Evolutionary conservation across 2,329 filamentous ascomycete species (phyloP), one percentile per base, ranked within the genome.

Genomic region (Colletotrichum cordylinicola): DNA sequence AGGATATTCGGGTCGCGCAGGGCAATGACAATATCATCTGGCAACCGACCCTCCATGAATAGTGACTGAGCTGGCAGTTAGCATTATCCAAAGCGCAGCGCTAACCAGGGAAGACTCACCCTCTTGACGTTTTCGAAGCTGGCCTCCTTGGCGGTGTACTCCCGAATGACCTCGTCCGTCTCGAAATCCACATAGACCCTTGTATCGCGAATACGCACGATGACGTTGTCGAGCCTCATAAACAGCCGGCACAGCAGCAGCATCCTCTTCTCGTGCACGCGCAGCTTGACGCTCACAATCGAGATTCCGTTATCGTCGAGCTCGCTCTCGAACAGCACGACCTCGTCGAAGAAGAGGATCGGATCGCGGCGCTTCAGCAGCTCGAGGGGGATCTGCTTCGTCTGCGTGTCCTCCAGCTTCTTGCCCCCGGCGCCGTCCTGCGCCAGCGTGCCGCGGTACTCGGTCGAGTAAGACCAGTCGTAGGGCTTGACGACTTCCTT

Each of bases 281-380:
- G 91, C 67, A 98, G 88, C 88, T 99, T 99, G 85, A 94, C 95
- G 77, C 93, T 98, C 74, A 98, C 89, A 82, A 98, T 90, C 35
- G 95, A 95, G 80, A 98, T 97, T 77, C 97, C 97, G 82, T 99
- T 99, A 85, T 99, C 97, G 76, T 98, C 97, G 62, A 99, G 91
- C 88, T 99, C 97, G 86, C 98, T 98, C 87, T 99, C 97, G 84
- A 98, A 99, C 64, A 99, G 90, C 80, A 98, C 93, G 52, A 99
- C 95, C 80, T 98, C 96, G 86, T 98, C 96, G 83, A 98, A 98
- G 89, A 98, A 98, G 7, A 98, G 87, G 78, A 99, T 99, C 0
- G 97, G 97, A 83, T 99, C 97, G 16, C 95, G 94, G 37, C 95
- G 92, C 83, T 94, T 95, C 67, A 99, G 90, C 56, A 98, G 90